These are phyloP conservation scores for Citrullus amarus DNA, from an alignment of 306 rosid species.

Conservation along the genomic window DNA sequence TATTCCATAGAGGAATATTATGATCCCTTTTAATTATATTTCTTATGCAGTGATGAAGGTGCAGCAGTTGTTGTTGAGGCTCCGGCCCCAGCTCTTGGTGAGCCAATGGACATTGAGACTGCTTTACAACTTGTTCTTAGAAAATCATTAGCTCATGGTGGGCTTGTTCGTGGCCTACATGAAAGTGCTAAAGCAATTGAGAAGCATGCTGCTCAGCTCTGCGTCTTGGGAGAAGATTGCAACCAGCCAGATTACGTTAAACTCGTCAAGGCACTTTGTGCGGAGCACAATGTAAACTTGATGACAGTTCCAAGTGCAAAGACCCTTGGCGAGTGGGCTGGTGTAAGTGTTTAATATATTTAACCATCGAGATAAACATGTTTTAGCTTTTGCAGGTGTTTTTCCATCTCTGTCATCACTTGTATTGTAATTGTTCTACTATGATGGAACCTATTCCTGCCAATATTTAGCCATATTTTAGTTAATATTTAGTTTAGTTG, in stretches of 20 bases:
- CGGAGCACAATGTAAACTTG: slow-evolving; percentile 64
- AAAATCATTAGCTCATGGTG: slow-evolving; percentile 74
- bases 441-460: not conserved
- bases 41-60: slow-evolving; percentile 27
- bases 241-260: slow-evolving; percentile 78
- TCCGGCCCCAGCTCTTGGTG: slow-evolving; percentile 28
- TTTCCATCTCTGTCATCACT: not conserved
- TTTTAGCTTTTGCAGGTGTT: not conserved
- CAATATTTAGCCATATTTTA: too few relatives aligned
- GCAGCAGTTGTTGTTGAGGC: slow-evolving; percentile 21
- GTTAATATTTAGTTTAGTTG: too few relatives aligned
- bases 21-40: not conserved
- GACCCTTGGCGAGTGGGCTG: slow-evolving; percentile 95
- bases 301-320: slow-evolving; percentile 72
- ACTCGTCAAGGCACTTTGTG: slow-evolving; percentile 72
- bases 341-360: slow-evolving; percentile 45
- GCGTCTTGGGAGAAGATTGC: slow-evolving; percentile 81
- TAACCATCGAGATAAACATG: not conserved
- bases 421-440: not conserved
- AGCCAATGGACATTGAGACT: slow-evolving; percentile 32
- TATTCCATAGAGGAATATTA: not conserved
- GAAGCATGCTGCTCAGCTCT: slow-evolving; percentile 69
- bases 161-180: slow-evolving; percentile 71
- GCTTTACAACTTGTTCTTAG: slow-evolving; percentile 80
- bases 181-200: slow-evolving; percentile 78